These are phyloP conservation scores for Plantago ovata DNA, from an alignment of 257 asterid species.

Conservation along the genomic window DNA sequence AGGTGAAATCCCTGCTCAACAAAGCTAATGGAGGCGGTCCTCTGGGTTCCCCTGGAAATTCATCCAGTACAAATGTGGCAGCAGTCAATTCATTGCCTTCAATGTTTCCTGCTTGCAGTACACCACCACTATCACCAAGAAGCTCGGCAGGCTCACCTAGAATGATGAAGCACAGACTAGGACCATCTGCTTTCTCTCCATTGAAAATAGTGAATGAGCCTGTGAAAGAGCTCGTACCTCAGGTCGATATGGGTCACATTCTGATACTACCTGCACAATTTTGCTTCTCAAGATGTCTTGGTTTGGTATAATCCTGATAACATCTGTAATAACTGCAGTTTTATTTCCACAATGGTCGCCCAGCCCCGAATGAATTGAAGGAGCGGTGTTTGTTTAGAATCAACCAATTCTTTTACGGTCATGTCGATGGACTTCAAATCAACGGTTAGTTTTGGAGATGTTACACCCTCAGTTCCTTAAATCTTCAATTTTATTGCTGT, in stretches of 20 bases:
- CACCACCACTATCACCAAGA: slow-evolving; percentile 99
- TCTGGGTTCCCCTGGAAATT: slow-evolving; percentile 56
- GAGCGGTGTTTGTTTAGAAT: slow-evolving; percentile 89
- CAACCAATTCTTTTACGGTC: slow-evolving; percentile 97
- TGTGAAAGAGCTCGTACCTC: slow-evolving; percentile 88
- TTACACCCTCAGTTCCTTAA: slow-evolving; percentile 11
- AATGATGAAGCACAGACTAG: slow-evolving; percentile 75
- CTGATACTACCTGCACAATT: slow-evolving; percentile 11
- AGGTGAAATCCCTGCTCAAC: slow-evolving; percentile 86
- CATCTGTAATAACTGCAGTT: slow-evolving; percentile 54
- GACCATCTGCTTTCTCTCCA: slow-evolving; percentile 83
- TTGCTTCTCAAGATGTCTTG: slow-evolving; percentile 9
- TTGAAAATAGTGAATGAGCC: slow-evolving; percentile 81
- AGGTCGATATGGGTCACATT: slow-evolving; percentile 47
- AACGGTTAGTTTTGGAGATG: slow-evolving; percentile 54
- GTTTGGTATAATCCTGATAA: slow-evolving; percentile 8
- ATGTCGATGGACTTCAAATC: slow-evolving; percentile 80
- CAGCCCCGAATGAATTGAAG: slow-evolving; percentile 87
- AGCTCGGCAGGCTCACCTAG: slow-evolving; percentile 98
- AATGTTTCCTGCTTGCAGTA: slow-evolving; percentile 97
- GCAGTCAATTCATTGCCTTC: slow-evolving; percentile 82
- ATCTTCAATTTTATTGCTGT: slow-evolving; percentile 17
- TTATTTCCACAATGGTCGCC: slow-evolving; percentile 88
- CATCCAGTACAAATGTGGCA: slow-evolving; percentile 55
- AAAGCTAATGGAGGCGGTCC: slow-evolving; percentile 83